Evolutionary conservation across 805 yeast genomes (phyloP).

Genomic region (Ascoidea rubescens): DNA sequence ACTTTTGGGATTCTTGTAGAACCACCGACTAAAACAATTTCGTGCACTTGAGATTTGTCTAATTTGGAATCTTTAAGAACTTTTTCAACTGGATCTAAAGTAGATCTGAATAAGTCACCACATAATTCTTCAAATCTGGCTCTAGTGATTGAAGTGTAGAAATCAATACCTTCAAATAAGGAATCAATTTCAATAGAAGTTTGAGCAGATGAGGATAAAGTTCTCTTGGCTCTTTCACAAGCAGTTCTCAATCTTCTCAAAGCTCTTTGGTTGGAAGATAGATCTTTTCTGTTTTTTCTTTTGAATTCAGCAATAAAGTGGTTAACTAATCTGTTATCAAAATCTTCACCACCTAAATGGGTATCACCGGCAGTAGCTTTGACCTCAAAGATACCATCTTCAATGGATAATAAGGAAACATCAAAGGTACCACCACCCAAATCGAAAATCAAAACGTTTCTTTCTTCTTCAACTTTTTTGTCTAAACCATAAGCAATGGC

Average conservation of each 20-base stretch:
- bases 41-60: slow-evolving; percentile 81
- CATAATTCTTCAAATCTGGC: slow-evolving; percentile 96
- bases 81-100: slow-evolving; percentile 90
- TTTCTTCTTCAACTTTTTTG: slow-evolving; percentile 40
- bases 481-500: slow-evolving; percentile 95
- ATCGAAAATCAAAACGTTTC: slow-evolving; percentile 65
- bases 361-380: slow-evolving; percentile 65
- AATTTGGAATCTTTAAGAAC: slow-evolving; percentile 83
- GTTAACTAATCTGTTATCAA: slow-evolving; percentile 69
- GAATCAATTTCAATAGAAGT: slow-evolving; percentile 94
- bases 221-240: slow-evolving; percentile 84
- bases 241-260: slow-evolving; percentile 80
- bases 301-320: slow-evolving; percentile 71
- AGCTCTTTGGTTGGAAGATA: slow-evolving; percentile 67
- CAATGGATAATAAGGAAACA: slow-evolving; percentile 65
- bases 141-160: slow-evolving; percentile 92
- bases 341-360: slow-evolving; percentile 80
- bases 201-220: slow-evolving; percentile 86
- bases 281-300: slow-evolving; percentile 75
- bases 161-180: slow-evolving; percentile 87
- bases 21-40: slow-evolving; percentile 94
- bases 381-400: slow-evolving; percentile 74
- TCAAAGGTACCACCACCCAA: slow-evolving; percentile 85
- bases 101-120: slow-evolving; percentile 87
- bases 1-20: slow-evolving; percentile 97